Percentiles rank a stretch among this genome's conserved stretches.
Evolutionary conservation across 108 stramenopile species (phyloP).

Genomic region (Nitzschia sp.): DNA sequence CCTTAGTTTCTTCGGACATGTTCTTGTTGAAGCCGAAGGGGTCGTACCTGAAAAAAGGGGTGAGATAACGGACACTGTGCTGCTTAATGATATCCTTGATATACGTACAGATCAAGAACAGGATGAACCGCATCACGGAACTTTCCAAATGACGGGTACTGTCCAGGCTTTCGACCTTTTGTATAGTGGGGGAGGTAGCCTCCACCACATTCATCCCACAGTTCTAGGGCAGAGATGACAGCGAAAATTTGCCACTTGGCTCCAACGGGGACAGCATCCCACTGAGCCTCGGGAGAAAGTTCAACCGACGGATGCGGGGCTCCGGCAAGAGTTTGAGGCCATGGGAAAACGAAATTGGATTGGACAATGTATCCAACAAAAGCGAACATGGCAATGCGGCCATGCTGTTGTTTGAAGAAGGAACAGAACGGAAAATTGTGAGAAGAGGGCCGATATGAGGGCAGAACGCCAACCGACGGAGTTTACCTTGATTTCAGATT

Average conservation of each 20-base stretch:
- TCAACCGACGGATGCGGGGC: conserved; percentile 48
- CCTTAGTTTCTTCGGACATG: conserved; percentile 56
- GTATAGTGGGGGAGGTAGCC: conserved; percentile 60
- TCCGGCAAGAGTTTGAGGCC: conserved; percentile 62
- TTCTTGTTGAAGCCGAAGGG: conserved; percentile 69
- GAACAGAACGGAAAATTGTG: neutral
- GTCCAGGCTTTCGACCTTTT: conserved; percentile 58
- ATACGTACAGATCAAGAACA: conserved; percentile 49
- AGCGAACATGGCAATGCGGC: conserved; percentile 71
- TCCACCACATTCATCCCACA: conserved; percentile 70
- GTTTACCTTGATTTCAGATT: conserved; percentile 71
- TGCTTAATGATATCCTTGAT: too few species aligned
- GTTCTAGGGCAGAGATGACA: conserved; percentile 52
- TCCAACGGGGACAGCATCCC: conserved; percentile 57
- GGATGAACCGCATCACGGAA: conserved; percentile 61
- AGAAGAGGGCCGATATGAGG: neutral
- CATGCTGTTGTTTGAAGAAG: conserved; percentile 34
- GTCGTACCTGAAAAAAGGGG: conserved; percentile 43
- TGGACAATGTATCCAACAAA: conserved; percentile 69
- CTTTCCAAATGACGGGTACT: conserved; percentile 53
- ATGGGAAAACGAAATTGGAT: conserved; percentile 60
- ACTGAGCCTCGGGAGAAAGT: conserved; percentile 57
- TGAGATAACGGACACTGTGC: neutral
- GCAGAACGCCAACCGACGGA: neutral
- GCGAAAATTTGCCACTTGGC: conserved; percentile 77